Evolutionary conservation across 2,329 filamentous ascomycete species (phyloP).

Genomic region (Aspergillus pseudotamarii): DNA sequence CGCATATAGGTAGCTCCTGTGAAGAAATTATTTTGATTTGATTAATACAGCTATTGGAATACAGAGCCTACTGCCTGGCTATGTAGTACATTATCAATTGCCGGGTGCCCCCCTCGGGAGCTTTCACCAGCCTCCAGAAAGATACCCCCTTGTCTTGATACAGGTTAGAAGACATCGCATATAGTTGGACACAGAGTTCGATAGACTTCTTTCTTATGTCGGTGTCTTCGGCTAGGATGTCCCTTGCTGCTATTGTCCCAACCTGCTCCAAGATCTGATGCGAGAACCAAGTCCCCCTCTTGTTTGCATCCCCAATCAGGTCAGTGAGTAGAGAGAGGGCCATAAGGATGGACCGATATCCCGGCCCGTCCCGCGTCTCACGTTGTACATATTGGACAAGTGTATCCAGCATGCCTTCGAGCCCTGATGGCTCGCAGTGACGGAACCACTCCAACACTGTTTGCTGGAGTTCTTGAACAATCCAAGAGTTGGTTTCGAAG

Average conservation of each 20-base stretch:
- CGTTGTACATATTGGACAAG: background rate
- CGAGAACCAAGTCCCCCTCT: slow-evolving; percentile 19
- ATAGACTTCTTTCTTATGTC: slow-evolving; percentile 43
- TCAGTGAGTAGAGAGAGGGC: slow-evolving; percentile 35
- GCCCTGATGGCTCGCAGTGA: background rate
- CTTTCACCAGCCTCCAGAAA: slow-evolving; percentile 35
- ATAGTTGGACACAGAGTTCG: slow-evolving; percentile 34
- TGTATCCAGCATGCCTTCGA: background rate
- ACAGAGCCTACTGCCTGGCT: slow-evolving; percentile 10
- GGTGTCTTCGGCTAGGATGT: slow-evolving; percentile 36
- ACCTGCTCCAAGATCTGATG: slow-evolving; percentile 29
- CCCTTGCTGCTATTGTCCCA: slow-evolving; percentile 36
- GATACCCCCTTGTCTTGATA: background rate
- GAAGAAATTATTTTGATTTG: background rate
- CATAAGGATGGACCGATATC: slow-evolving; percentile 24
- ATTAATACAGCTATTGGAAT: background rate
- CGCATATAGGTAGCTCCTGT: background rate
- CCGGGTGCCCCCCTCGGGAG: slow-evolving; percentile 33
- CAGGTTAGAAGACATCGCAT: slow-evolving; percentile 26
- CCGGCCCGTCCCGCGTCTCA: background rate
- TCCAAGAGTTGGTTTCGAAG: slow-evolving; percentile 23
- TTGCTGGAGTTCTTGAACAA: slow-evolving; percentile 42
- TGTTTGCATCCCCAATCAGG: slow-evolving; percentile 30
- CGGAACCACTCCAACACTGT: slow-evolving; percentile 11
- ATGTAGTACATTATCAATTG: slow-evolving; percentile 44